Conservation (phyloP, 1,139 yeast genomes). For the Hanseniaspora gamundiae region DNA sequence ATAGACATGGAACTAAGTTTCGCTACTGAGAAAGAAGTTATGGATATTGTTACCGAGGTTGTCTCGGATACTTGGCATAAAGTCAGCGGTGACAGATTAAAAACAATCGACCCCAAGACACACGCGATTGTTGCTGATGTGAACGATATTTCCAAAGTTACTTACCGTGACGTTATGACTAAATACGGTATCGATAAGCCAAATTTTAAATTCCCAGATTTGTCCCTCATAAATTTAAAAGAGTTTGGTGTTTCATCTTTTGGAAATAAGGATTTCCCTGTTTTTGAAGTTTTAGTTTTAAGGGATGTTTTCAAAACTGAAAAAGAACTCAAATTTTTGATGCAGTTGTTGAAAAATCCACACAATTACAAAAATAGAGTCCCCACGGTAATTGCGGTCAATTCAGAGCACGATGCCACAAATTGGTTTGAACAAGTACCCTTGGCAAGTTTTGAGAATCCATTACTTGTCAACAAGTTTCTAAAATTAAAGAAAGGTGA, state of each 20-base stretch:
- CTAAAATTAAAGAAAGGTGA: slow-evolving; percentile 54
- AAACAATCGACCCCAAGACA: slow-evolving; percentile 24
- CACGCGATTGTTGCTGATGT: slow-evolving; percentile 22
- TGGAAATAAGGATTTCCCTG: slow-evolving; percentile 33
- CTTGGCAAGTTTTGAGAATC: slow-evolving; percentile 23
- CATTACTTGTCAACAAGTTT: slow-evolving; percentile 24
- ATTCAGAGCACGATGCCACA: slow-evolving; percentile 26
- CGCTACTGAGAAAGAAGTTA: slow-evolving; percentile 58
- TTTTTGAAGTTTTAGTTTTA: slow-evolving; percentile 62
- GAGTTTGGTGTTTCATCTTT: slow-evolving; percentile 28
- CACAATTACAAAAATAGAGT: slow-evolving; percentile 43
- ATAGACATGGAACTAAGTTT: slow-evolving; percentile 89
- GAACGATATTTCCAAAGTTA: slow-evolving; percentile 32
- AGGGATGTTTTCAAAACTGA: slow-evolving; percentile 32
- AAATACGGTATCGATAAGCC: slow-evolving; percentile 91
- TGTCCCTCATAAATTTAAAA: slow-evolving; percentile 40
- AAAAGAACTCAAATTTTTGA: slow-evolving; percentile 29
- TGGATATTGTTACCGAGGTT: slow-evolving; percentile 46
- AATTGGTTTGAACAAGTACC: slow-evolving; percentile 36
- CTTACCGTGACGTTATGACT: slow-evolving; percentile 58
- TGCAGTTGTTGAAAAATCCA: slow-evolving; percentile 28
- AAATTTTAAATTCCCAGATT: slow-evolving; percentile 52
- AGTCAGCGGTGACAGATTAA: background rate
- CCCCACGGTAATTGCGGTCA: slow-evolving; percentile 45
- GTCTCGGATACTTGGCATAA: slow-evolving; percentile 46